phyloP scores from a whole-genome alignment of 768 basidiomycete species.

The Leccinum subtestaceum region DNA sequence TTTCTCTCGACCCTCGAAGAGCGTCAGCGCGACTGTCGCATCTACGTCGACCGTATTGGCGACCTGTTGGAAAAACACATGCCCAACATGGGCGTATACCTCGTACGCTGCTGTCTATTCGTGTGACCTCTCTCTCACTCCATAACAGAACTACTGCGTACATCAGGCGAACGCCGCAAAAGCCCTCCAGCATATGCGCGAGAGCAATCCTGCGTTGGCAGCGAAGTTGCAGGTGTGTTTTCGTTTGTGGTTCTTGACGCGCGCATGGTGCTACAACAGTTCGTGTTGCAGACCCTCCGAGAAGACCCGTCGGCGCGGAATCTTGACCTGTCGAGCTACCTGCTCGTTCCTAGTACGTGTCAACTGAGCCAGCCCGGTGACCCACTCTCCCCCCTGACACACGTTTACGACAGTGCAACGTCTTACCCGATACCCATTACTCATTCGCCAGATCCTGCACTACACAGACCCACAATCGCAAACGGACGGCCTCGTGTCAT shows the following conservation, averaged over 20 bases:
- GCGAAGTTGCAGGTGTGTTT: conserved; percentile 59
- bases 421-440: conserved; percentile 88
- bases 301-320: conserved; percentile 77
- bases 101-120: conserved; percentile 42
- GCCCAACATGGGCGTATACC: conserved; percentile 75
- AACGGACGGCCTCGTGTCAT: not conserved
- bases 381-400: not conserved
- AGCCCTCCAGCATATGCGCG: conserved; percentile 69
- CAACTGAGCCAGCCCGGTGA: not conserved
- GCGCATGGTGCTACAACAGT: not conserved
- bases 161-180: conserved; percentile 81
- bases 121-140: not conserved
- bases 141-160: conserved; percentile 31
- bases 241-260: conserved; percentile 3
- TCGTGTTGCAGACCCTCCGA: conserved; percentile 57
- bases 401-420: conserved; percentile 71
- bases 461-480: conserved; percentile 60
- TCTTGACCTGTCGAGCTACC: conserved; percentile 85
- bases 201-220: conserved; percentile 63
- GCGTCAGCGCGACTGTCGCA: conserved; percentile 84
- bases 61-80: conserved; percentile 79
- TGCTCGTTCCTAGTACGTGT: conserved; percentile 82
- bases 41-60: conserved; percentile 87
- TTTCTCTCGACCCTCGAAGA: conserved; percentile 89
- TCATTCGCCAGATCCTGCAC: conserved; percentile 80